These are phyloP conservation scores for Aspergillus thermomutatus DNA, from an alignment of 2,329 filamentous ascomycete genomes.

Conservation along the genomic window DNA sequence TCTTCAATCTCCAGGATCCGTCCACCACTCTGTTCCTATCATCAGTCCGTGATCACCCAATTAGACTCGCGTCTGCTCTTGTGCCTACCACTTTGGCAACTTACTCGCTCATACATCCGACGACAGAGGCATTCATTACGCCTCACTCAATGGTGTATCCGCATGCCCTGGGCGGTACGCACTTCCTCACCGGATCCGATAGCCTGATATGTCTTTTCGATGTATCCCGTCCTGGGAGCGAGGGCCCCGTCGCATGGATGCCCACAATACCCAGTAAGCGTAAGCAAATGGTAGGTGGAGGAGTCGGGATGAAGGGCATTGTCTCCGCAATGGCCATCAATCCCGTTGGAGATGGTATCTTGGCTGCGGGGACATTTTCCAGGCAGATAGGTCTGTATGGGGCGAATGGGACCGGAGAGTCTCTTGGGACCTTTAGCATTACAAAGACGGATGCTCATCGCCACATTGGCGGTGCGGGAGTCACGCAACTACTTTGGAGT, in stretches of 20 bases:
- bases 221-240: constrained; percentile 42
- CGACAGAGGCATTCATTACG: constrained; percentile 55
- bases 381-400: constrained; percentile 57
- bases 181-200: constrained; percentile 57
- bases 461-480: constrained; percentile 48
- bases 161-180: constrained; percentile 40
- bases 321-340: constrained; percentile 52
- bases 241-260: constrained; percentile 45
- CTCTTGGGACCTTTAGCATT: constrained; percentile 51
- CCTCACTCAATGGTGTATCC: constrained; percentile 56
- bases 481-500: constrained; percentile 57
- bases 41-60: constrained; percentile 53
- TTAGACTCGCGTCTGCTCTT: constrained; percentile 55
- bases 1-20: constrained; percentile 51
- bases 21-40: constrained; percentile 50
- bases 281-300: constrained; percentile 45
- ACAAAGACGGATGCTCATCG: constrained; percentile 36
- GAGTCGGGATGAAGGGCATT: constrained; percentile 53
- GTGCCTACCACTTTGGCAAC: constrained; percentile 46
- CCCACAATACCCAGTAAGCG: constrained; percentile 50
- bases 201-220: constrained; percentile 57
- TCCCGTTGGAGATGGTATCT: constrained; percentile 41
- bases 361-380: constrained; percentile 58
- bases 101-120: constrained; percentile 54
- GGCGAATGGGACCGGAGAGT: constrained; percentile 46